phyloP scores from a whole-genome alignment of 345 rosid species.

The Acer saccharum region DNA sequence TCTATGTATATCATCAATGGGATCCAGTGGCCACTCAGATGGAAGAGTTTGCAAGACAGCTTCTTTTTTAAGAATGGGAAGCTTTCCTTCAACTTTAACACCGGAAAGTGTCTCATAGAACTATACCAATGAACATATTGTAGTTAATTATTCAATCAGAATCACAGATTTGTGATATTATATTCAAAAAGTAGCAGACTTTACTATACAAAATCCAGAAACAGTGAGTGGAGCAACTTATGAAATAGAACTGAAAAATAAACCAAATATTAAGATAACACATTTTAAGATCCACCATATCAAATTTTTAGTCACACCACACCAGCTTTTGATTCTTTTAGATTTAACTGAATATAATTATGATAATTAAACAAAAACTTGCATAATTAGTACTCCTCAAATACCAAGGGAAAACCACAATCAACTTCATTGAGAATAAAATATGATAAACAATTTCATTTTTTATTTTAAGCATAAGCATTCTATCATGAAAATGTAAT shows the following conservation, averaged over 20 bases:
- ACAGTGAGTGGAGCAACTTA: not conserved
- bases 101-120: constrained; percentile 87
- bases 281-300: not conserved
- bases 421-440: not conserved
- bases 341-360: not conserved
- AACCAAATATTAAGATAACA: not conserved
- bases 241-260: not conserved
- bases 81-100: constrained; percentile 81
- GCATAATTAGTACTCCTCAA: not conserved
- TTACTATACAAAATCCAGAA: not conserved
- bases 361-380: not conserved
- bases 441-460: not conserved
- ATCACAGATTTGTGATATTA: not conserved
- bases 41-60: constrained; percentile 72
- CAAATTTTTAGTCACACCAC: not conserved
- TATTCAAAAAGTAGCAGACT: not conserved
- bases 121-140: constrained; percentile 35
- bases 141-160: constrained; percentile 9
- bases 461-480: not conserved
- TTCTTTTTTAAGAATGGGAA: constrained; percentile 69
- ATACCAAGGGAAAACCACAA: not conserved
- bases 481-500: not conserved
- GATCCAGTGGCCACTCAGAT: constrained; percentile 83
- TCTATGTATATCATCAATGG: constrained; percentile 58
- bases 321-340: not conserved